Base-by-base conservation (phyloP, 1,139 yeast genomes). In the Lodderomyces orthopsilosis region DNA sequence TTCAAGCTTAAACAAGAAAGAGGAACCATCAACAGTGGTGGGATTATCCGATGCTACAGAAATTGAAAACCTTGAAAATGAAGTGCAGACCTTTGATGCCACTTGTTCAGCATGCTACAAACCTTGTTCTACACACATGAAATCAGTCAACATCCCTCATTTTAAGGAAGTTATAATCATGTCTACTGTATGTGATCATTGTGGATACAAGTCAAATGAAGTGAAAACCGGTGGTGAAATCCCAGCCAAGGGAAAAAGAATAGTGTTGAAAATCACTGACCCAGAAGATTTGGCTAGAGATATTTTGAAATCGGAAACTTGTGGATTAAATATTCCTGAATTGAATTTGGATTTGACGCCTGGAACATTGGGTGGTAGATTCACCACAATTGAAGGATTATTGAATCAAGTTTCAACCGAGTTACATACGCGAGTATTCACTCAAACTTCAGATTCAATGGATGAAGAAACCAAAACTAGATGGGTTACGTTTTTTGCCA, bases 181-280 rank as follows among this genome's bases (percentile, higher is more conserved):
- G 98, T 86, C 95, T 42, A 93, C 98, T 0, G 84, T 80, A 1
- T 94, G 99, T 68, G 91, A 85, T 35, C 70, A 80, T 53, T 94
- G 99, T 70, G 98, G 98, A 28, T 94, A 87, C 70, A 93, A 88
- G 68, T 88, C 96, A 18, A 94, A 94, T 60, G 99, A 94, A 66
- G 98, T 94, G 52, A 93, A 91, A 70, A 94, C 98, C 4, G 99
- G 99, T 46, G 99, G 99, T 52, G 95, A 86, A 15, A 85, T 94
- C 44, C 98, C 98, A 28, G 84, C 73, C 4, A 76, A 83, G 63
- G 99, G 98, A 49, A 82, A 83, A 53, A 82, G 75, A 51, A 81
- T 90, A 48, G 75, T 84, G 1, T 74, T 94, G 44, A 75, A 75
- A 54, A 84, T 93, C 50, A 91, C 89, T 46, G 98, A 93, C 56